Base-by-base conservation (phyloP, 2,329 filamentous ascomycete species). In the Trichoderma guizhouense region DNA sequence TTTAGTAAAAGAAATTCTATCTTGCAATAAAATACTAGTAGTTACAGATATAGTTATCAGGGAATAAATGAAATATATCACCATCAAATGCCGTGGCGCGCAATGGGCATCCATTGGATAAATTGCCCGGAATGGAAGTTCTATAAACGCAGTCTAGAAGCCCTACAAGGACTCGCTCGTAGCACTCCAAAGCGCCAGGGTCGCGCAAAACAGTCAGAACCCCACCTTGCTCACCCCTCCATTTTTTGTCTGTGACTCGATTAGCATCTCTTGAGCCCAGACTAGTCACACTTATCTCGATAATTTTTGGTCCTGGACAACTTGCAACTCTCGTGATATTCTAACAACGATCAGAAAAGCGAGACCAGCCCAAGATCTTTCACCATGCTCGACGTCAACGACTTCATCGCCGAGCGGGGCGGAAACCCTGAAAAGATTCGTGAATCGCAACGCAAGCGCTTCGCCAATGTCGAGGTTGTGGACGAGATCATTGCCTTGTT, bases 371-470 rank as follows among this genome's bases (percentile, higher is more conserved):
- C 67, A 36, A 51, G 18, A n/a, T 24, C n/a, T 1, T 18, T 11
- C 77, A 82, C 74, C 39, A 94, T 94, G 92, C 86, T 94, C 76
- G 93, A 95, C 84, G 86, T 94, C 71, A 86, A 88, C 76, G 92
- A 95, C 80, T 94, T 95, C 80, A 91, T 95, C 79, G 83, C 88
- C 80, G 94, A 98, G 83, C 92, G 94, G 77, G 96, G 95, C 76
- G 96, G 96, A 77, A 90, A 98, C 84, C 93, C 94, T 18, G 92
- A 97, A 80, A 91, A 91, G 84, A 96, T 99, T 83, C 92, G 93
- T 82, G 94, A 98, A 82, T 96, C 92, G 75, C 96, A 99, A 84
- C 89, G 92, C 77, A 91, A 90, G 79, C 91, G 96, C 77, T 89
- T 90, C 85, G 95, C 93, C 63, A 87, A 91, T 15, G 93, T 94